These are phyloP conservation scores for Xanthoparmelia taractica DNA, from an alignment of 495 filamentous ascomycete species.

Conservation along the genomic window DNA sequence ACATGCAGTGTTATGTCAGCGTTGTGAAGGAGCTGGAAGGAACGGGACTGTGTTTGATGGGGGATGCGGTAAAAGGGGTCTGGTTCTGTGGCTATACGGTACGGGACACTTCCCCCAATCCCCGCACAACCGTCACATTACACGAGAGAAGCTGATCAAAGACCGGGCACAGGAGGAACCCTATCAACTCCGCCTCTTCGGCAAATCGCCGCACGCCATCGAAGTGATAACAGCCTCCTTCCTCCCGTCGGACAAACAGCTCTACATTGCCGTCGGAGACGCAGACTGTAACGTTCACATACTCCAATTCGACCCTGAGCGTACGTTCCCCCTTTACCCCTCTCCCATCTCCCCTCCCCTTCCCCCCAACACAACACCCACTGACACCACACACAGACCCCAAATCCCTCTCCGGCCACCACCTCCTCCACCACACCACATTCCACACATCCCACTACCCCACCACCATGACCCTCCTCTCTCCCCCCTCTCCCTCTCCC, in stretches of 20 bases:
- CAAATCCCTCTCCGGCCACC: conserved; percentile 80
- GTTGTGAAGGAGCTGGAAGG: conserved; percentile 65
- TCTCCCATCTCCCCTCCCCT: neutral
- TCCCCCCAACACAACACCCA: neutral
- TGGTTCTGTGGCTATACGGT: conserved; percentile 93
- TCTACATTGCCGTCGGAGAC: conserved; percentile 78
- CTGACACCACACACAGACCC: conserved; percentile 53
- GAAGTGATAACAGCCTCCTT: conserved; percentile 82
- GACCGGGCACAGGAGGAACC: conserved; percentile 58
- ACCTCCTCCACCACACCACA: conserved; percentile 74
- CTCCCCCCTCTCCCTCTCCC: conserved; percentile 48
- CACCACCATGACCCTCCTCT: conserved; percentile 66
- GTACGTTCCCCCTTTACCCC: conserved; percentile 35
- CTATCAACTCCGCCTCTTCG: conserved; percentile 90
- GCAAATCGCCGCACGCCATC: conserved; percentile 64
- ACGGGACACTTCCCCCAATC: conserved; percentile 20
- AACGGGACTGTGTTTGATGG: conserved; percentile 73
- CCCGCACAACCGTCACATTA: neutral
- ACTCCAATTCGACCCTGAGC: conserved; percentile 88
- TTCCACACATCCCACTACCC: conserved; percentile 80
- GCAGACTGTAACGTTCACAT: conserved; percentile 79
- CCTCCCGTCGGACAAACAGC: conserved; percentile 72
- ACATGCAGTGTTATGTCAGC: conserved; percentile 88
- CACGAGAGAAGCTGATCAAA: neutral
- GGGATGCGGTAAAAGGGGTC: conserved; percentile 83